Base-by-base conservation (phyloP, 2,329 filamentous ascomycete genomes). In the Aspergillus ibericus region DNA sequence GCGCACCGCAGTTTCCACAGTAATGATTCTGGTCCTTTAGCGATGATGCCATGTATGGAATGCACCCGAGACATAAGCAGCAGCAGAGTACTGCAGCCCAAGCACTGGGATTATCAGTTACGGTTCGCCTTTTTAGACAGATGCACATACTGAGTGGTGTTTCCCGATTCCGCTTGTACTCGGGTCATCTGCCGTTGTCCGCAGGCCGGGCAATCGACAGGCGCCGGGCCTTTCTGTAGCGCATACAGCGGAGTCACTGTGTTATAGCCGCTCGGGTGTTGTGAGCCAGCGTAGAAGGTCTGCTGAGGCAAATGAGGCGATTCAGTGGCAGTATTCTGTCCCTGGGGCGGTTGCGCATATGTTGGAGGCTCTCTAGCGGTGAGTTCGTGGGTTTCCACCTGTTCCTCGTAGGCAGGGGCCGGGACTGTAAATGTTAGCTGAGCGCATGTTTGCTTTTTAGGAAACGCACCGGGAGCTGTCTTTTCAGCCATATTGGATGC, bases 11-110 rank as follows among this genome's bases (percentile, higher is more conserved):
- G 32, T 74, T 71, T 1, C 78, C 78, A 56, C 81, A 83, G 59
- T 75, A 76, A 64, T 83, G 81, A 60, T 78, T 68, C 4, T 80
- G 77, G 55, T 82, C 78, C 68, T 83, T 83, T 53, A 80, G 69
- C 44, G 72, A 75, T 25, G 74, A 74, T 66, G 82, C 75, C 29
- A 81, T 38, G 61, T 82, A 83, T 0, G 81, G 80, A 47, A 82
- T 75, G 62, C 80, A 83, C 12, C 80, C 78, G 4, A 82, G 63
- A 60, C 77, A 79, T 59, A 67, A 66, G 54, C 75, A 68, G 57
- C 70, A 74, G 70, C 80, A 82, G 49, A 81, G 65, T 22, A 76
- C 64, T 4, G 74, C 68, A 9, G 77, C 80, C 80, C 79, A 82
- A 0, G 71, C 76, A 70, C 80, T 82, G 22, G 9, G 2, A 44